These are phyloP conservation scores for Kurtzmaniella cleridarum DNA, from an alignment of 805 yeast genomes.

Conservation along the genomic window DNA sequence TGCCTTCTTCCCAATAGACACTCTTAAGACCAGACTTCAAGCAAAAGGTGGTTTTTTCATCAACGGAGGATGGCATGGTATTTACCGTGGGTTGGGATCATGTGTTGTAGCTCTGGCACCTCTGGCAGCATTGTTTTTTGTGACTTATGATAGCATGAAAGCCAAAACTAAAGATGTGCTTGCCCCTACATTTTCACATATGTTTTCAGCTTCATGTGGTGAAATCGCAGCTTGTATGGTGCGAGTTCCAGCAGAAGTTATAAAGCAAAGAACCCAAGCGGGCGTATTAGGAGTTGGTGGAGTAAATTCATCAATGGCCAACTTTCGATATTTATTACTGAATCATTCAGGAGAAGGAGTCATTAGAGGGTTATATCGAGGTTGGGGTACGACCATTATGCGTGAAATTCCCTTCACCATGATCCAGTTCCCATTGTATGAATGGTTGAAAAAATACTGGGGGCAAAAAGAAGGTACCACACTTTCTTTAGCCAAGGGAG, in stretches of 20 bases:
- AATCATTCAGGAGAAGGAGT: slow-evolving; percentile 77
- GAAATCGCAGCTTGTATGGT: slow-evolving; percentile 91
- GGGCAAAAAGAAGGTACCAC: slow-evolving; percentile 30
- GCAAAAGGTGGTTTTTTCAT: slow-evolving; percentile 90
- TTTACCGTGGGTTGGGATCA: slow-evolving; percentile 88
- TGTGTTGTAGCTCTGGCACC: slow-evolving; percentile 96
- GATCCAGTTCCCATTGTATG: slow-evolving; percentile 93
- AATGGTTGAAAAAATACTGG: slow-evolving; percentile 64
- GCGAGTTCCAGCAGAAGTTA: slow-evolving; percentile 94
- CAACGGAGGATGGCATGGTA: slow-evolving; percentile 91
- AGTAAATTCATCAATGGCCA: slow-evolving; percentile 57
- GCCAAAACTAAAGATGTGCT: slow-evolving; percentile 26
- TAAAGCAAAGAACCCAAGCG: slow-evolving; percentile 87
- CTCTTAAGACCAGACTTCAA: slow-evolving; percentile 81
- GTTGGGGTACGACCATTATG: slow-evolving; percentile 88
- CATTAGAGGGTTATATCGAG: slow-evolving; percentile 77
- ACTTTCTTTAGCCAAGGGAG: slow-evolving; percentile 68
- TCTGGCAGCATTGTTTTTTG: slow-evolving; percentile 40
- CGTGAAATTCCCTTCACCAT: slow-evolving; percentile 96
- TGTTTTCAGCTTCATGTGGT: slow-evolving; percentile 84
- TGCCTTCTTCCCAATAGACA: slow-evolving; percentile 84
- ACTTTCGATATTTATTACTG: slow-evolving; percentile 55
- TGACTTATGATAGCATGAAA: slow-evolving; percentile 80
- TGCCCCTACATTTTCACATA: slow-evolving; percentile 50
- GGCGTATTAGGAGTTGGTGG: slow-evolving; percentile 29